These are phyloP conservation scores for Sphenostylis stenocarpa DNA, from an alignment of 306 rosid genomes.

Conservation along the genomic window DNA sequence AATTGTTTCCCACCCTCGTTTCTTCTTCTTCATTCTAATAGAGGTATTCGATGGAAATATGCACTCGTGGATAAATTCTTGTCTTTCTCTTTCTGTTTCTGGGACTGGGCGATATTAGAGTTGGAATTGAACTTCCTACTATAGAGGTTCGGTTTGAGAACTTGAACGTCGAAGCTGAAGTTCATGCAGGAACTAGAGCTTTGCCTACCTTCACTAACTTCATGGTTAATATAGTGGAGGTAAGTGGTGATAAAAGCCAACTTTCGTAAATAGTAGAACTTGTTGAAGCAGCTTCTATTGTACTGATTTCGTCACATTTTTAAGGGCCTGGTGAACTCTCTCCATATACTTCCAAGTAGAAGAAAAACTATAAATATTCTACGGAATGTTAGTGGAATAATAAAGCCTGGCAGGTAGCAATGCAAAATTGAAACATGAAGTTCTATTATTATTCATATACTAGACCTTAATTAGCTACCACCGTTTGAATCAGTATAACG, in stretches of 20 bases:
- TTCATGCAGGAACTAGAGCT: slow-evolving; percentile 65
- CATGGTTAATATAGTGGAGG: slow-evolving; percentile 57
- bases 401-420: slow-evolving; percentile 72
- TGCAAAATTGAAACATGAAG: neutral
- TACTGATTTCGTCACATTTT: neutral
- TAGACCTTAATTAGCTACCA: neutral
- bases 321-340: slow-evolving; percentile 45
- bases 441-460: neutral
- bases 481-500: neutral
- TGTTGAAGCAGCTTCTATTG: slow-evolving; percentile 7
- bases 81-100: slow-evolving; percentile 2
- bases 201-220: slow-evolving; percentile 70
- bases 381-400: slow-evolving; percentile 66
- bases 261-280: neutral
- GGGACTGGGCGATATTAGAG: slow-evolving; percentile 44
- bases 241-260: neutral
- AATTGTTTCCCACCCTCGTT: neutral
- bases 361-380: slow-evolving; percentile 52
- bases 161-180: slow-evolving; percentile 72
- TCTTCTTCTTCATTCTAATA: neutral
- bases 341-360: slow-evolving; percentile 38
- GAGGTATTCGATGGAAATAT: neutral
- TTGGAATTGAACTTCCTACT: slow-evolving; percentile 72
- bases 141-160: slow-evolving; percentile 75
- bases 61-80: neutral